These are phyloP conservation scores for Russula griseocarnosa DNA, from an alignment of 768 basidiomycete genomes.

Conservation along the genomic window DNA sequence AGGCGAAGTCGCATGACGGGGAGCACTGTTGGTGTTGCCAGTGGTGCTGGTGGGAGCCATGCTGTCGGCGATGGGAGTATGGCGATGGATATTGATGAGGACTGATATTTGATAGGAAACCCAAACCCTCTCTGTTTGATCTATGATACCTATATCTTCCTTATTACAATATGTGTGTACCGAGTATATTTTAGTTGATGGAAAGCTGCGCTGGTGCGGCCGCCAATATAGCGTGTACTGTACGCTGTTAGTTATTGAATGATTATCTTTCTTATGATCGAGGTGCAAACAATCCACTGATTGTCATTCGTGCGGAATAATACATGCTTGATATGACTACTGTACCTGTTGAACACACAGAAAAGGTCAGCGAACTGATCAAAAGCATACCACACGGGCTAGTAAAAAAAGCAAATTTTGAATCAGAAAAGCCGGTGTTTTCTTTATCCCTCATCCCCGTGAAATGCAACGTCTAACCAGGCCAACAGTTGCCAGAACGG, in stretches of 20 bases:
- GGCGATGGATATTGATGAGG: slow-evolving; percentile 27
- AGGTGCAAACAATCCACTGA: background rate
- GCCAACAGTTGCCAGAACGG: slow-evolving; percentile 26
- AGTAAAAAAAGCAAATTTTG: background rate
- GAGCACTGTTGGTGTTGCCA: slow-evolving; percentile 7
- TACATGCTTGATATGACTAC: background rate
- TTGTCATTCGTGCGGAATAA: background rate
- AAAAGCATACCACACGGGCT: background rate
- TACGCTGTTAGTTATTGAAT: slow-evolving; percentile 12
- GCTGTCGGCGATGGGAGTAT: slow-evolving; percentile 17
- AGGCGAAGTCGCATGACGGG: slow-evolving; percentile 45
- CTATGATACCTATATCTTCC: background rate
- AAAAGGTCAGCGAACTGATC: slow-evolving; percentile 6
- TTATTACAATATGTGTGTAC: slow-evolving; percentile 13
- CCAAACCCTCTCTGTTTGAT: background rate
- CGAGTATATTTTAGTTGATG: slow-evolving; percentile 4
- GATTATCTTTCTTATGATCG: background rate
- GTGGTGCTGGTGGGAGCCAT: background rate
- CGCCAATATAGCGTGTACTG: slow-evolving; percentile 8
- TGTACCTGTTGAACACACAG: background rate
- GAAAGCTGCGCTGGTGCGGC: background rate
- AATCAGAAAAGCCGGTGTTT: slow-evolving; percentile 30
- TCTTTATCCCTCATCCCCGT: slow-evolving; percentile 23
- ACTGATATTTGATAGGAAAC: background rate
- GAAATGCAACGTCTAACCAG: slow-evolving; percentile 6